Evolutionary conservation across 352 stramenopile genomes (phyloP).

Genomic region (Phytophthora meadii): DNA sequence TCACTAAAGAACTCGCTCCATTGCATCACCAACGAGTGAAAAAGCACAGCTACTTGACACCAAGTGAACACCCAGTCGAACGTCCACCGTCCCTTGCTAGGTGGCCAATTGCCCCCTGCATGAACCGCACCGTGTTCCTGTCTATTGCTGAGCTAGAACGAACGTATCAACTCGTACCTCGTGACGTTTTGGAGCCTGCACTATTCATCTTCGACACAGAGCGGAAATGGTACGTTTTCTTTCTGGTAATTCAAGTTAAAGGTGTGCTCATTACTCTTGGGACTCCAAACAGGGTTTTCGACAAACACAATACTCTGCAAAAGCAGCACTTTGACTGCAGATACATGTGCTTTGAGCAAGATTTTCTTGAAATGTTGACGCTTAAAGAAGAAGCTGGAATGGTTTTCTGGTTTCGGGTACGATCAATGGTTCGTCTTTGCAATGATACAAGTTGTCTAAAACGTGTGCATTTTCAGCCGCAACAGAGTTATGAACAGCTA

Average conservation of each 20-base stretch:
- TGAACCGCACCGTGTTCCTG: constrained; percentile 73
- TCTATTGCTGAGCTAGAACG: constrained; percentile 71
- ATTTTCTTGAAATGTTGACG: constrained; percentile 79
- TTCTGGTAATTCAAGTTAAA: not conserved
- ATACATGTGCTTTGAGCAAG: constrained; percentile 79
- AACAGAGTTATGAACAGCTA: constrained; percentile 73
- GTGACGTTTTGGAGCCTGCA: constrained; percentile 68
- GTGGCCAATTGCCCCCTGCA: constrained; percentile 64
- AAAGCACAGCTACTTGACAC: constrained; percentile 21
- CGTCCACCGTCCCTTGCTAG: constrained; percentile 55
- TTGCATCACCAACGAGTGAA: constrained; percentile 39
- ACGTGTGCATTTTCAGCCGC: constrained; percentile 44
- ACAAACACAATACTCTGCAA: constrained; percentile 72
- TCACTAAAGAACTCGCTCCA: constrained; percentile 59
- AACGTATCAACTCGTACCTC: constrained; percentile 65
- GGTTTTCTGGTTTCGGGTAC: constrained; percentile 80
- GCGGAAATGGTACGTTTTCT: constrained; percentile 59
- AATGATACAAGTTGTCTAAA: too few species aligned
- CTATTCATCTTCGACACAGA: constrained; percentile 76
- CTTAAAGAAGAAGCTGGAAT: constrained; percentile 76
- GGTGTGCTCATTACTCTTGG: not conserved
- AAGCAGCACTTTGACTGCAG: constrained; percentile 74
- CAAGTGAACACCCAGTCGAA: constrained; percentile 19
- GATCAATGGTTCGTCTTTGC: constrained; percentile 7
- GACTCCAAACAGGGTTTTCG: constrained; percentile 57